Base-by-base conservation (phyloP, 1,284 basidiomycete species). In the Austroboletus olivaceoglutinosus region DNA sequence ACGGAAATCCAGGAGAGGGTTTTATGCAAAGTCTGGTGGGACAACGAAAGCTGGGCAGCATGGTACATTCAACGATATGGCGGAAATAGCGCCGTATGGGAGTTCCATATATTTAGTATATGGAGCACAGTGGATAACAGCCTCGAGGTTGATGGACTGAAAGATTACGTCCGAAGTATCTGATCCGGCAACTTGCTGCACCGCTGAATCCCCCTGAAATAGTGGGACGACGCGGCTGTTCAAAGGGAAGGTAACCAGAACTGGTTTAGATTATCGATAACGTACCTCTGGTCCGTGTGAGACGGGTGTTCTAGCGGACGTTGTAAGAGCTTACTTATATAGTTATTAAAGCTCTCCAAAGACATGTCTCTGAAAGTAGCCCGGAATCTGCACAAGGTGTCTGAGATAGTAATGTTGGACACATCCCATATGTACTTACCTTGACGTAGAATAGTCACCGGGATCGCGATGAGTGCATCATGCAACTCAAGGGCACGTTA, bases 1-100 rank as follows among this genome's bases (percentile, higher is more conserved):
- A 18, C 29, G 23, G 4, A 18, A 23, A 39, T 22, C 8, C 5
- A 11, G 2, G 30, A 19, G 25, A 30, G 29, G 18, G 21, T n/a
- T 58, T 60, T 61, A 64, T 55, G 33, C 31, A 22, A 16, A 41
- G 8, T 10, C 11, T 15, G 42, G 48, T 64, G 60, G 45, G 58
- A 58, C 21, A 27, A 21, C 49, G 45, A 27, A 23, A 43, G 15
- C 34, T 45, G 5, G 30, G 23, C 51, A 50, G 51, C 48, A 49
- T 53, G 57, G 43, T 33, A 15, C 6, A 4, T 9, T 39, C 29
- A 27, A 34, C 46, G 53, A 65, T 61, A 51, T 34, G 41, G 5
- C 4, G 9, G 19, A 40, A 16, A 5, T 37, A 21, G n/a, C 37
- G 11, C 30, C 22, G 7, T 29, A 52, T 61, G 39, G 31, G 50